phyloP scores from a whole-genome alignment of 2,329 filamentous ascomycete genomes.

The Aspergillus persii region DNA sequence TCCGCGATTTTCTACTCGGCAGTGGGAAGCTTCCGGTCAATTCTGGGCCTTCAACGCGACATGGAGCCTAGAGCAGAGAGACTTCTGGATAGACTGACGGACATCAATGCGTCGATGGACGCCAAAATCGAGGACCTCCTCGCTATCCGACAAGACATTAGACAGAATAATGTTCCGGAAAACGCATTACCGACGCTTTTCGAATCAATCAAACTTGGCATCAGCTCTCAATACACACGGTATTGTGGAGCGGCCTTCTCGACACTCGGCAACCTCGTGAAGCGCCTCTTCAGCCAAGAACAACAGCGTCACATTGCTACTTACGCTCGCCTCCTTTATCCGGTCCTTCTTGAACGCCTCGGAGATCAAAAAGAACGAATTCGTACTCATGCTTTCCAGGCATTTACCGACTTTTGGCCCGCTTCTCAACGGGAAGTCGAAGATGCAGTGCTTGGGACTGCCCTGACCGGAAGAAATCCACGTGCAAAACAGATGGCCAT shows the following conservation, averaged over 20 bases:
- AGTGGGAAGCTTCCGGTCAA: background rate
- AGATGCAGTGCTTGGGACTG: constrained; percentile 71
- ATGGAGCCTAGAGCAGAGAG: constrained; percentile 60
- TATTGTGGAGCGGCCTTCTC: constrained; percentile 81
- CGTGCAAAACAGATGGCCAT: constrained; percentile 82
- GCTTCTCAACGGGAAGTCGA: constrained; percentile 73
- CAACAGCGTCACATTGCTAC: constrained; percentile 67
- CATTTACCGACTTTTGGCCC: constrained; percentile 73
- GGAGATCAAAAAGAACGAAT: constrained; percentile 87
- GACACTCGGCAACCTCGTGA: constrained; percentile 81
- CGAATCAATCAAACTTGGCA: constrained; percentile 74
- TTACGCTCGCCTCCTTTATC: constrained; percentile 69
- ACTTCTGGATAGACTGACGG: constrained; percentile 55
- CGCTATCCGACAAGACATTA: constrained; percentile 80
- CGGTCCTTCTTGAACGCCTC: constrained; percentile 77
- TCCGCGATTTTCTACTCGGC: background rate
- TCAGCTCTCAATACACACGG: constrained; percentile 71
- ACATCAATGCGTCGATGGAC: constrained; percentile 66
- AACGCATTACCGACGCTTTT: constrained; percentile 68
- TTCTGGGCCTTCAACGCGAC: constrained; percentile 7
- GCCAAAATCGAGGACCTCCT: constrained; percentile 70
- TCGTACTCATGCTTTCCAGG: constrained; percentile 69
- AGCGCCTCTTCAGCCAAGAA: constrained; percentile 81
- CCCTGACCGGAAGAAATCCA: constrained; percentile 75
- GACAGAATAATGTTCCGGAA: constrained; percentile 86